Percentiles rank a stretch among this genome's conserved stretches.
These are phyloP conservation scores for Halenospora varia DNA, from an alignment of 495 filamentous ascomycete genomes.

Conservation along the genomic window DNA sequence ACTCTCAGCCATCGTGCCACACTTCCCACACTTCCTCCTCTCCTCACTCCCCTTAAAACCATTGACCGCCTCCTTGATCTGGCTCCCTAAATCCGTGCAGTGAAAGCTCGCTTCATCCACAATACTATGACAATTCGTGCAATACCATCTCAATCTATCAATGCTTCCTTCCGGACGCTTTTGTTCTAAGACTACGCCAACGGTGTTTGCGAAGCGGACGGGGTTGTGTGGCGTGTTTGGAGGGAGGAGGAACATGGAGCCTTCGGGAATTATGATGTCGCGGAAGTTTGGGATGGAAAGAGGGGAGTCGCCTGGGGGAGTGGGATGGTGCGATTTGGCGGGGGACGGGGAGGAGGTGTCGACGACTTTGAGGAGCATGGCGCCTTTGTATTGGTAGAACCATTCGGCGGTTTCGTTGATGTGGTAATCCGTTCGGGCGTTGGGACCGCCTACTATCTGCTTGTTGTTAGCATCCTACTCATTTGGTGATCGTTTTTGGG, in stretches of 20 bases:
- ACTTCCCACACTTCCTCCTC: conserved; percentile 72
- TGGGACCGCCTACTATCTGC: conserved; percentile 97
- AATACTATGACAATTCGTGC: conserved; percentile 60
- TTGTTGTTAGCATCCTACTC: too few species aligned
- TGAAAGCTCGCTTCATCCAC: conserved; percentile 87
- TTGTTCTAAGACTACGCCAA: conserved; percentile 89
- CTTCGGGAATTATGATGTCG: conserved; percentile 87
- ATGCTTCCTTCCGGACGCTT: conserved; percentile 61
- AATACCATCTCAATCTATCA: conserved; percentile 92
- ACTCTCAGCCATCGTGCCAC: conserved; percentile 66
- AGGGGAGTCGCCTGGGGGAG: too few species aligned
- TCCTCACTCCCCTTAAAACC: conserved; percentile 68
- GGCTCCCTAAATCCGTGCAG: conserved; percentile 90
- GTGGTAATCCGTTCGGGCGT: conserved; percentile 96
- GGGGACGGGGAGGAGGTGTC: too few species aligned
- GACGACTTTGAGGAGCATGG: conserved; percentile 92
- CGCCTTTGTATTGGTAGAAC: conserved; percentile 94
- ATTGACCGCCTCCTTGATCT: conserved; percentile 92
- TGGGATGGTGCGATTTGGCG: too few species aligned
- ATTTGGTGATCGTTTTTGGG: neutral
- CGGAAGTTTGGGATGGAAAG: conserved; percentile 43
- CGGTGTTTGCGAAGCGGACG: conserved; percentile 58
- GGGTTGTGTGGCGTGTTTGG: conserved; percentile 85
- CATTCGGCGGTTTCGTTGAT: conserved; percentile 96
- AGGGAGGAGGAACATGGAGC: conserved; percentile 91